A percentile compares a stretch with the other conserved stretches of the same genome.
Evolutionary conservation across 306 rosid genomes (phyloP).

Genomic region (Pueraria montana): DNA sequence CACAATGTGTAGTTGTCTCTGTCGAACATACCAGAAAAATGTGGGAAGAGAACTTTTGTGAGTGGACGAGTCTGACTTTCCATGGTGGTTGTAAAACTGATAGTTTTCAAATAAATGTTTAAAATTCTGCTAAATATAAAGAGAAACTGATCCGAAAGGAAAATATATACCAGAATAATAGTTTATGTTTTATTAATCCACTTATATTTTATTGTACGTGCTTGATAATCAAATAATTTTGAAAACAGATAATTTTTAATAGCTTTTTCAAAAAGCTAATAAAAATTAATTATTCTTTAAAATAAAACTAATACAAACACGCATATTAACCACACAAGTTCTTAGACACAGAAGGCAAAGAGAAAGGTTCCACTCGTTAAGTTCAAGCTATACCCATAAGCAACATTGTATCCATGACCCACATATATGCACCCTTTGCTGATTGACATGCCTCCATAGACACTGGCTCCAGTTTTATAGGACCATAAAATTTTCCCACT

Average conservation of each 20-base stretch:
- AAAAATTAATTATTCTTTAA: not conserved
- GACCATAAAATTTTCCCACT: conserved; percentile 64
- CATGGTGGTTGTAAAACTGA: too few relatives aligned
- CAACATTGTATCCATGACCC: conserved; percentile 61
- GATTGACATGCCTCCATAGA: conserved; percentile 70
- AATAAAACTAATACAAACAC: not conserved
- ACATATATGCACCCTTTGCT: conserved; percentile 67
- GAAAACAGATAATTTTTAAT: not conserved
- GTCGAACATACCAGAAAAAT: too few relatives aligned
- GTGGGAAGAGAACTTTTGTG: too few relatives aligned
- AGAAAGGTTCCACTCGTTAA: conserved; percentile 58
- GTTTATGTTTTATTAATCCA: not conserved
- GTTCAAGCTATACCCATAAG: not conserved
- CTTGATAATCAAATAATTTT: not conserved
- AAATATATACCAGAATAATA: not conserved
- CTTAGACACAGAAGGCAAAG: conserved; percentile 58
- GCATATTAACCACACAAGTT: not conserved
- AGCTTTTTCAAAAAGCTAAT: not conserved
- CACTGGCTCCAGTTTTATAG: conserved; percentile 60
- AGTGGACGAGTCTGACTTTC: too few relatives aligned
- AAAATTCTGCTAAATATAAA: too few relatives aligned
- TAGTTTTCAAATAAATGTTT: too few relatives aligned
- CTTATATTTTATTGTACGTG: not conserved
- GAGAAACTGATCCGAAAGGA: too few relatives aligned
- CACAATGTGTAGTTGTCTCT: too few relatives aligned